phyloP scores from a whole-genome alignment of 2,329 filamentous ascomycete species.

The Alternaria sp. region DNA sequence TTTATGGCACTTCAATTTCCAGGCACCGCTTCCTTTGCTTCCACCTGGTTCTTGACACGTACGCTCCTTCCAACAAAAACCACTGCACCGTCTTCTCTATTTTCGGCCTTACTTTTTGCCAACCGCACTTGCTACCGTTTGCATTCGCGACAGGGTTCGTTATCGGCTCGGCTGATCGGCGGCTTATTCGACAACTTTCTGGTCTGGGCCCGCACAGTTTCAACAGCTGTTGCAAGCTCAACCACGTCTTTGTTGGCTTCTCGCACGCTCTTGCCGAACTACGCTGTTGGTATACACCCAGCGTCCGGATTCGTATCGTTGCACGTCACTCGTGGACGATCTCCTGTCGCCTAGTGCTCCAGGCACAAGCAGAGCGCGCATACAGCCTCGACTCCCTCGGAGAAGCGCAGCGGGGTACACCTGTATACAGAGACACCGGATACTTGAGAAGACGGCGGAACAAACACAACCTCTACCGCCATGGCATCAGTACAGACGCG shows the following conservation, averaged over 20 bases:
- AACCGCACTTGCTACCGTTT: constrained; percentile 3
- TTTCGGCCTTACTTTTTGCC: constrained; percentile 10
- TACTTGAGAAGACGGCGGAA: neutral
- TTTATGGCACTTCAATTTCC: constrained; percentile 23
- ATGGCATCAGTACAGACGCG: constrained; percentile 43
- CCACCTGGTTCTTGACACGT: constrained; percentile 17
- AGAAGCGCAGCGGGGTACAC: constrained; percentile 23
- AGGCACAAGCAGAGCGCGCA: constrained; percentile 14
- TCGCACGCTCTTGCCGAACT: constrained; percentile 4
- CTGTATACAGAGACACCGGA: neutral
- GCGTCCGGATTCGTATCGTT: neutral
- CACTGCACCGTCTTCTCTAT: neutral
- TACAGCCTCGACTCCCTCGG: constrained; percentile 11
- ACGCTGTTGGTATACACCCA: constrained; percentile 1
- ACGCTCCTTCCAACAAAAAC: constrained; percentile 16
- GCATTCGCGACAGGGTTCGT: constrained; percentile 33
- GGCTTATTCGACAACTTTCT: constrained; percentile 39
- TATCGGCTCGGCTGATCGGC: constrained; percentile 52
- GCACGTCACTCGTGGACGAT: constrained; percentile 12
- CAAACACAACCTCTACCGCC: constrained; percentile 13
- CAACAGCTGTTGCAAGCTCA: constrained; percentile 14
- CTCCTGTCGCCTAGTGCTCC: constrained; percentile 15
- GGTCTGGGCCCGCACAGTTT: constrained; percentile 22
- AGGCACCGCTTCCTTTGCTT: constrained; percentile 20
- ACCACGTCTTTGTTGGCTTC: neutral